Base-by-base conservation (phyloP, 129 eudicot species). In the sunflower (Helianthus annuus) region DNA sequence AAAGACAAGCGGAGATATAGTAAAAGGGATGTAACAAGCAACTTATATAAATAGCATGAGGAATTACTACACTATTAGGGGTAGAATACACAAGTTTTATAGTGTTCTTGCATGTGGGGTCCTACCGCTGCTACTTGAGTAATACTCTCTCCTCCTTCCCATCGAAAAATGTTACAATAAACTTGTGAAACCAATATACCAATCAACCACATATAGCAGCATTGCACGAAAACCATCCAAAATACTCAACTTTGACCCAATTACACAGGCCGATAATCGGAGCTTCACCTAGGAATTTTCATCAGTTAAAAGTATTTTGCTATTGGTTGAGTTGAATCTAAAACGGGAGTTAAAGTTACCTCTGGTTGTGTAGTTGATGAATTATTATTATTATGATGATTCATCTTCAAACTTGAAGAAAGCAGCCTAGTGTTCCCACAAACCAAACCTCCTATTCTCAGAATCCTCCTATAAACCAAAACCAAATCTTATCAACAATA, bases 341-440 rank as follows among this genome's bases (percentile, higher is more conserved):
- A 29, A 15, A 17, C 15, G 19, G 7, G 55, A 36, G 34, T 39
- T 39, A 39, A 39, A 54, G 39, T 42, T 9, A 65, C 81, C 81
- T 69, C 38, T 51, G 69, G 66, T 19, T 71, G 65, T 32, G 54
- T 19, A 19, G 22, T 19, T 19, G 22, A 19, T 19, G 22, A 19
- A 19, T 19, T 19, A 19, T 19, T 19, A 19, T 19, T 71, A 61
- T 19, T 51, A 27, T 77, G 56, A n/a, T 46, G 63, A 15, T 44
- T 58, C 57, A 48, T 3, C 9, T 71, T 72, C 40, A 80, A 75
- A 63, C n/a, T 68, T 6, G 69, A 72, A 71, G 63, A 67, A 48
- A 36, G 62, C 48, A 46, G 58, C 66, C 73, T 76, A 34, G 61
- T 64, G 0, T 64, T 82, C 70, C 69, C 64, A 49, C 69, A 58